Evolutionary conservation across 108 stramenopile genomes (phyloP).

Genomic region (Schizochytrium sp.): DNA sequence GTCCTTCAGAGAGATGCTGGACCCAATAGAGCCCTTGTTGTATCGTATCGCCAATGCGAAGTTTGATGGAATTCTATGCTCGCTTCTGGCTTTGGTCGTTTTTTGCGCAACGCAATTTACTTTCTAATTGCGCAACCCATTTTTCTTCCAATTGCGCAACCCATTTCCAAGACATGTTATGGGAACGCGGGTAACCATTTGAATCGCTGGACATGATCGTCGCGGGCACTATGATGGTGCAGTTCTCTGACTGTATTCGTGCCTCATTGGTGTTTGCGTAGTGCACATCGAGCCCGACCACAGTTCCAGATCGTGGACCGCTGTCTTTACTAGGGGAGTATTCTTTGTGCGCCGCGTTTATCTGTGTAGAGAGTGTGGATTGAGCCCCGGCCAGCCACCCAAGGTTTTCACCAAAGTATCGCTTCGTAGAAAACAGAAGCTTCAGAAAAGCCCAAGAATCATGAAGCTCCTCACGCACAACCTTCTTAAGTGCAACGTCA

Average conservation of each 20-base stretch:
- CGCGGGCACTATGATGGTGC: no score
- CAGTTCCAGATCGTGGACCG: neutral
- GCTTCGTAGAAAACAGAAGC: neutral
- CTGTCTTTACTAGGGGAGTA: neutral
- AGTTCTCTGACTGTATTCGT: neutral
- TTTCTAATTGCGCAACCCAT: neutral
- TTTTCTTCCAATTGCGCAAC: no score
- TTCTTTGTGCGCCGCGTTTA: neutral
- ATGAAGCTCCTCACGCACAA: conserved; percentile 67
- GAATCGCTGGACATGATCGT: no score
- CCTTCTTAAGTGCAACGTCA: conserved; percentile 63
- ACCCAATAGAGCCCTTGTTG: no score
- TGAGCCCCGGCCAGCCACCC: neutral
- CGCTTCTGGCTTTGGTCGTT: neutral
- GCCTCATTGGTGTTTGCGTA: neutral
- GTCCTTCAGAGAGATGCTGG: no score
- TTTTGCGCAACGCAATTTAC: conserved; percentile 10
- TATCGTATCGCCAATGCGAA: no score
- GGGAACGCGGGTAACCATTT: no score
- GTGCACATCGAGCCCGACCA: neutral
- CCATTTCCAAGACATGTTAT: no score
- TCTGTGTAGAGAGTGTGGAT: neutral
- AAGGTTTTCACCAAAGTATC: neutral
- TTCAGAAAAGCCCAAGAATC: neutral
- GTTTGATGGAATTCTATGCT: no score